Evolutionary conservation across 2,329 filamentous ascomycete genomes (phyloP).

Genomic region (Sporothrix dimorphospora): DNA sequence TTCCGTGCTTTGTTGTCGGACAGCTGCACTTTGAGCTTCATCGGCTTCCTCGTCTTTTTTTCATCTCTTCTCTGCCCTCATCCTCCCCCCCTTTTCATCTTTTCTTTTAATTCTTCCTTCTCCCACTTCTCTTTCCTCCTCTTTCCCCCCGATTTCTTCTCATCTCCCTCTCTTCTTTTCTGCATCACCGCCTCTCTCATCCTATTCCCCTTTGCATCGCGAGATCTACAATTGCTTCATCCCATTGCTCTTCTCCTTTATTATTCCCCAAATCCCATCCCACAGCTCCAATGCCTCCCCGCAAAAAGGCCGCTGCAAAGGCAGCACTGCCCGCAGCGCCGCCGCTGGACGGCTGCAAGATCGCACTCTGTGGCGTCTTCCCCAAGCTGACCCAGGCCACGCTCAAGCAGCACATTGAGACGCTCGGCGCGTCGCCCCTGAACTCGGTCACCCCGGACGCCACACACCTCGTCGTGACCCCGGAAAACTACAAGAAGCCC

Average conservation of each 20-base stretch:
- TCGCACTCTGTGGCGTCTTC: constrained; percentile 66
- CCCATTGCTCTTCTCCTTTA: background rate
- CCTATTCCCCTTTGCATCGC: background rate
- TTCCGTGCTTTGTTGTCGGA: background rate
- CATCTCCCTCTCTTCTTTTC: background rate
- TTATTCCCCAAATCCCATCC: background rate
- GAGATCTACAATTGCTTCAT: background rate
- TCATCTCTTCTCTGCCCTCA: background rate
- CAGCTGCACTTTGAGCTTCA: background rate
- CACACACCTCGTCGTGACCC: constrained; percentile 61
- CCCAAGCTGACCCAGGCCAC: constrained; percentile 54
- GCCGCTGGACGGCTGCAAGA: constrained; percentile 52
- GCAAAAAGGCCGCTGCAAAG: constrained; percentile 19
- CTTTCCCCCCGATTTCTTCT: background rate
- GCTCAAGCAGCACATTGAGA: constrained; percentile 51
- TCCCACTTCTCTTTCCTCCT: background rate
- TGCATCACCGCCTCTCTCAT: background rate
- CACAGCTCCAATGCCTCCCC: constrained; percentile 28
- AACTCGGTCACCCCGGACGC: constrained; percentile 53
- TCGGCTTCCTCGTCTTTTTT: background rate
- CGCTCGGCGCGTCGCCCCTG: constrained; percentile 54
- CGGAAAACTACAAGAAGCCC: constrained; percentile 54
- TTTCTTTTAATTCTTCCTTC: background rate
- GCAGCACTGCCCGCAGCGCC: constrained; percentile 1
- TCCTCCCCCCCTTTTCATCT: background rate